phyloP scores from a whole-genome alignment of 441 rosid species.

The Mallotus japonicus region DNA sequence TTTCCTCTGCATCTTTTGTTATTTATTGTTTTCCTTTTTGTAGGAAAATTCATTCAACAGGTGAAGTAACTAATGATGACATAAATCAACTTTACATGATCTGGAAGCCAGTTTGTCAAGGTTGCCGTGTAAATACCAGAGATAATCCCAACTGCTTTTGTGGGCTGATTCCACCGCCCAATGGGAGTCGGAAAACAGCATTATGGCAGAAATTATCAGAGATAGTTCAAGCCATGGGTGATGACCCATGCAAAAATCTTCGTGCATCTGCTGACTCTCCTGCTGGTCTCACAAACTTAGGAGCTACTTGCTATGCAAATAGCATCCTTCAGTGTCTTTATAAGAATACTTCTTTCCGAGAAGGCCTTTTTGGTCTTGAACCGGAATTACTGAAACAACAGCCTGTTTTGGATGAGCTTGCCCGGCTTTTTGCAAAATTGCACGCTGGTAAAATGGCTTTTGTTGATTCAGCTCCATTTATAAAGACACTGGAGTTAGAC shows the following conservation, averaged over 20 bases:
- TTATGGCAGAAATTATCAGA: constrained; percentile 93
- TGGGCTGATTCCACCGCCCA: constrained; percentile 75
- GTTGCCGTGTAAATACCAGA: constrained; percentile 87
- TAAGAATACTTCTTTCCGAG: constrained; percentile 79
- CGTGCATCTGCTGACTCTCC: constrained; percentile 73
- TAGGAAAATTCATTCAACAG: constrained; percentile 77
- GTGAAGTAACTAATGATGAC: constrained; percentile 61
- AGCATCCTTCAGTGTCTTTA: constrained; percentile 92
- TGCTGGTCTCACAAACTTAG: constrained; percentile 89
- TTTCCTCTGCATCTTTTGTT: neutral
- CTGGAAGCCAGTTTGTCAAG: constrained; percentile 79
- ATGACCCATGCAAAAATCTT: constrained; percentile 61
- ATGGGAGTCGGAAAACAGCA: constrained; percentile 84
- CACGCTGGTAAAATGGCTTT: constrained; percentile 79
- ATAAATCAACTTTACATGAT: constrained; percentile 72
- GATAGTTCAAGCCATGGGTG: constrained; percentile 61
- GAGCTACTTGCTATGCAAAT: constrained; percentile 98
- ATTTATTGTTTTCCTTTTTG: constrained; percentile 20
- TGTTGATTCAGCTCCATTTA: constrained; percentile 95
- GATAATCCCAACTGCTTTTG: constrained; percentile 97
- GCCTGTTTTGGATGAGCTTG: constrained; percentile 87
- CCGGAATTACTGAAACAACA: constrained; percentile 63
- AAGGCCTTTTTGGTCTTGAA: constrained; percentile 83
- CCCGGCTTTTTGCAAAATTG: constrained; percentile 81
- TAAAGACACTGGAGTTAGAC: constrained; percentile 84